Base-by-base conservation (phyloP, 23 red algal species). In the Gracilaria caudata region DNA sequence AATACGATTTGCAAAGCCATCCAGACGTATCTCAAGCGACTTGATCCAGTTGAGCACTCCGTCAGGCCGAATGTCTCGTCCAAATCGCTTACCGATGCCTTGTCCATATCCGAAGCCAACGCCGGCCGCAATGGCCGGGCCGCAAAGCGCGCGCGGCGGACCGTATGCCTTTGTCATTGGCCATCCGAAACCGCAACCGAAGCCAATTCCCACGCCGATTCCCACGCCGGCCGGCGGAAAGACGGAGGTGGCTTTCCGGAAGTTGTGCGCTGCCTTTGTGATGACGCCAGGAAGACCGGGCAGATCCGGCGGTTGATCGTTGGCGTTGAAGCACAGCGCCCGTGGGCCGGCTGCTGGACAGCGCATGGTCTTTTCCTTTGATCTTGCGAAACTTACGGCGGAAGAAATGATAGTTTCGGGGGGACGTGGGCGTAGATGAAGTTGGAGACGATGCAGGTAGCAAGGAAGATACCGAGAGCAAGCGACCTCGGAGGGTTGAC, bases 161-260 rank as follows among this genome's bases (percentile, higher is more conserved):
- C 87, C 87, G 46, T 91, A 91, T 1, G 87, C 87, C 16, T 57
- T 53, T 19, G 58, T 56, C 44, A 91, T 53, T 0, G 87, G 87
- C 87, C 87, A 91, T 3, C 87, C 87, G 44, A 91, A 82, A 56
- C 87, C 87, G 63, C 87, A 91, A 29, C 87, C 87, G 28, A 91
- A 53, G 17, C 87, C 87, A 43, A 91, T 81, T 4, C 87, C 87
- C 17, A 38, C 87, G 45, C 87, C 87, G 35, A 91, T 72, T 23
- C 87, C 87, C 32, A 82, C 59, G 60, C 75, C 87, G 39, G 44
- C 33, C 39, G 87, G 87, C 24, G 87, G 87, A 61, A 91, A 91
- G 19, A 91, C 63, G 20, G 78, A 57, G 28, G 87, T 82, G 29
- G 66, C 61, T 56, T 68, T 51, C 21, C 77, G 75, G 29, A 91